phyloP scores from a whole-genome alignment of 2,329 filamentous ascomycete genomes.

The Fusarium anthophilum region DNA sequence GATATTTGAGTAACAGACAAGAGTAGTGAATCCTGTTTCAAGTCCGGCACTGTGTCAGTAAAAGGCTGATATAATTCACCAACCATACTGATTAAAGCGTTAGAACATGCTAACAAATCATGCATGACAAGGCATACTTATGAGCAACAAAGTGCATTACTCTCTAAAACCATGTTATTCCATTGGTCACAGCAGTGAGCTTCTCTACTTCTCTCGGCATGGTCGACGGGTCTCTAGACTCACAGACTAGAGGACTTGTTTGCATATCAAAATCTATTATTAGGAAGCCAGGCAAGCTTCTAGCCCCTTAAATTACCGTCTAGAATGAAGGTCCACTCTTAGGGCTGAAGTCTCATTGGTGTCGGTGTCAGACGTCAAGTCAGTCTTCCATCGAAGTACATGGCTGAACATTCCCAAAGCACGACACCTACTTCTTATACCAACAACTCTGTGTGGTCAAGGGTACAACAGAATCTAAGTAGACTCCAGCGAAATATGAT shows the following conservation, averaged over 20 bases:
- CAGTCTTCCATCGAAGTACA: rapidly evolving
- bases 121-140: too few species aligned
- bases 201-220: background rate
- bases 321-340: background rate
- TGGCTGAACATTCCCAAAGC: rapidly evolving
- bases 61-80: rapidly evolving
- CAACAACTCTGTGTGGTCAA: rapidly evolving
- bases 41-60: rapidly evolving
- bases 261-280: background rate
- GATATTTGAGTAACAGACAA: background rate
- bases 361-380: too few species aligned
- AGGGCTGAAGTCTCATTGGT: background rate
- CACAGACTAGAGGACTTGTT: background rate
- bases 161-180: background rate
- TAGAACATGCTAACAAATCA: rapidly evolving
- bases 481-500: rapidly evolving
- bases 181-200: background rate
- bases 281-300: background rate
- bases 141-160: rapidly evolving
- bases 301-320: background rate
- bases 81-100: rapidly evolving
- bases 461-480: background rate
- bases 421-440: background rate
- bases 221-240: background rate
- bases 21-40: too few species aligned